These are phyloP conservation scores for Halenospora varia DNA, from an alignment of 495 filamentous ascomycete genomes.

Conservation along the genomic window DNA sequence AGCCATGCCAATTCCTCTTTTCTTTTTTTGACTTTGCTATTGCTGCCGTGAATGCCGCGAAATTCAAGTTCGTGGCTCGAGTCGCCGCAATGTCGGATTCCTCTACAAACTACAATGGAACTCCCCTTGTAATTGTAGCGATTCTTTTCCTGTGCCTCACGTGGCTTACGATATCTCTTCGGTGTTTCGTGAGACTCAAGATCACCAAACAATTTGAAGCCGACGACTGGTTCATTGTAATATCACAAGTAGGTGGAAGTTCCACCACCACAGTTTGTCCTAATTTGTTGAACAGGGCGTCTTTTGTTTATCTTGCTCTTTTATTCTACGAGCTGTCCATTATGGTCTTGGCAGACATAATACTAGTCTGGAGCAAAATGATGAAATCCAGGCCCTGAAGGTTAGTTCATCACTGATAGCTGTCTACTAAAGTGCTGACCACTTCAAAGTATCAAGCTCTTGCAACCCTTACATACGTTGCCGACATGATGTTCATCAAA, in stretches of 20 bases:
- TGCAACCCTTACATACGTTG: constrained; percentile 33
- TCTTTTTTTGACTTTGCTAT: no score
- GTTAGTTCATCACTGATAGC: constrained; percentile 3
- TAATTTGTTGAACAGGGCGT: constrained; percentile 21
- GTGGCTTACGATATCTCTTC: constrained; percentile 31
- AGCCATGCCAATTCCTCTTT: no score
- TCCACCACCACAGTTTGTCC: neutral
- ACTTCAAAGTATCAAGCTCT: constrained; percentile 32
- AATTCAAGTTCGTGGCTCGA: neutral
- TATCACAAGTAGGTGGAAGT: constrained; percentile 29
- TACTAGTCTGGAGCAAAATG: constrained; percentile 25
- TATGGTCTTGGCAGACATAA: constrained; percentile 36
- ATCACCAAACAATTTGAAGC: constrained; percentile 35
- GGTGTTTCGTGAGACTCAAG: constrained; percentile 32
- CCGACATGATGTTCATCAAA: constrained; percentile 43
- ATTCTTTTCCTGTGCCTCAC: constrained; percentile 28
- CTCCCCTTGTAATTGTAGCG: constrained; percentile 27
- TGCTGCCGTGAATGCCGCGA: neutral
- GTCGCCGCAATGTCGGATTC: neutral
- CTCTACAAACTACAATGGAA: constrained; percentile 29
- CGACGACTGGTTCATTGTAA: constrained; percentile 41
- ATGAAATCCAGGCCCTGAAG: constrained; percentile 33
- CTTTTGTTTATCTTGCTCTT: constrained; percentile 32
- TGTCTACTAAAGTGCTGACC: neutral
- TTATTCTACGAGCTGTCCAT: constrained; percentile 28